A percentile compares a stretch with the other conserved stretches of the same genome.
These are phyloP conservation scores for Kurtzmaniella quercitrusa DNA, from an alignment of 1,139 yeast species.

Conservation along the genomic window DNA sequence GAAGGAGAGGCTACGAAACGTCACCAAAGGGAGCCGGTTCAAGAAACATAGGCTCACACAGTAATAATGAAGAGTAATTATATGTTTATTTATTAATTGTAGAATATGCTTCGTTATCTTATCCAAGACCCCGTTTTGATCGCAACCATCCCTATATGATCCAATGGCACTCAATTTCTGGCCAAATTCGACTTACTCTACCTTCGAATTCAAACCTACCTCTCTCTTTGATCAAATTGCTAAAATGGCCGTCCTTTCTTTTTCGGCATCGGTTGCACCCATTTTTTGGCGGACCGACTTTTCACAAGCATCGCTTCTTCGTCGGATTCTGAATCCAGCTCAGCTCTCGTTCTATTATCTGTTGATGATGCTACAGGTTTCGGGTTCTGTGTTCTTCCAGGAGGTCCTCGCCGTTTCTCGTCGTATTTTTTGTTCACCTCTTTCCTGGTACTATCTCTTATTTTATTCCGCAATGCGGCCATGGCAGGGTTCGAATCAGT, in stretches of 20 bases:
- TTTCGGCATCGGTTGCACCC: conserved; percentile 7
- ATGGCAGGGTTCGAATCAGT: conserved; percentile 26
- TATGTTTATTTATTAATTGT: conserved; percentile 2
- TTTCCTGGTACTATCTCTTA: conserved; percentile 30
- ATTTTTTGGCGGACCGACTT: conserved; percentile 9
- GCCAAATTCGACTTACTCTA: too few species aligned
- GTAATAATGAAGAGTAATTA: conserved; percentile 2
- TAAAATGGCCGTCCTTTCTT: conserved; percentile 20
- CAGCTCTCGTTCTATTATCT: not conserved
- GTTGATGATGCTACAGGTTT: not conserved
- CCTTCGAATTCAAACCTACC: too few species aligned
- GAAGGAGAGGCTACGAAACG: conserved; percentile 4
- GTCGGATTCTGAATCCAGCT: conserved; percentile 7
- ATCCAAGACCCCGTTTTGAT: not conserved
- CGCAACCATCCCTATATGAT: too few species aligned
- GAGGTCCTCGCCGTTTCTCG: conserved; percentile 11
- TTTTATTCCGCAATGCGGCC: conserved; percentile 42
- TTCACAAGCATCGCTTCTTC: conserved; percentile 6
- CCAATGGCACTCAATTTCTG: too few species aligned
- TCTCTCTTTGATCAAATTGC: too few species aligned
- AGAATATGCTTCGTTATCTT: not conserved
- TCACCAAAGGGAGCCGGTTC: not conserved
- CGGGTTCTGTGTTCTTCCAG: conserved; percentile 3
- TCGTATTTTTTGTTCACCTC: conserved; percentile 10
- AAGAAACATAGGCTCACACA: not conserved